phyloP scores from a whole-genome alignment of 1,284 basidiomycete genomes.

The Trichosporon faecale region DNA sequence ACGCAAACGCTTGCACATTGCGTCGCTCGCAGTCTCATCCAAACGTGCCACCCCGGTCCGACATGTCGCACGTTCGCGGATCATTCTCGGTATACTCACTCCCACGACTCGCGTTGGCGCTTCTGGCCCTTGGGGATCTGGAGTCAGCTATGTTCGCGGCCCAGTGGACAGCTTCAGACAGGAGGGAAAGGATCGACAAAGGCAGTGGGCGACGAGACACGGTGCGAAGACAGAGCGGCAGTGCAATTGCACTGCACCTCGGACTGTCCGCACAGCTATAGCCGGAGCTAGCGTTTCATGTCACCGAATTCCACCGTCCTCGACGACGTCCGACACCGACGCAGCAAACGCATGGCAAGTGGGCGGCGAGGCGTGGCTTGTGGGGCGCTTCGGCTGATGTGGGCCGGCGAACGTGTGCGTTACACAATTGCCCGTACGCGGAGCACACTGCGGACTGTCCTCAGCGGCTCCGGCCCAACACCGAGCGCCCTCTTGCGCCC shows the following conservation, averaged over 20 bases:
- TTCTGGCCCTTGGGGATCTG: constrained; percentile 29
- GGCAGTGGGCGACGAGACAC: neutral
- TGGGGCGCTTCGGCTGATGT: neutral
- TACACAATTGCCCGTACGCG: neutral
- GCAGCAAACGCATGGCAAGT: neutral
- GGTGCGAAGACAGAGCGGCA: neutral
- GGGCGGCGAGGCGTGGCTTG: neutral
- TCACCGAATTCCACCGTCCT: neutral
- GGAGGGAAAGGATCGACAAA: neutral
- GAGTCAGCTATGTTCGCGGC: constrained; percentile 14
- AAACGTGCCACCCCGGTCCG: neutral
- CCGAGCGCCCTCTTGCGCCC: neutral
- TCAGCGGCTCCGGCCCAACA: neutral
- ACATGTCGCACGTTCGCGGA: neutral
- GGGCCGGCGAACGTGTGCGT: neutral
- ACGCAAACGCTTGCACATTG: neutral
- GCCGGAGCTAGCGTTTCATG: neutral
- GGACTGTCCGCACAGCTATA: neutral
- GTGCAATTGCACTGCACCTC: neutral
- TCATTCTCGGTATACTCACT: constrained; percentile 54
- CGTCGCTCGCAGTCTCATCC: neutral
- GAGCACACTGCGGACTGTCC: neutral
- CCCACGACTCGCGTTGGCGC: constrained; percentile 42
- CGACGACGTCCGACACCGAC: neutral
- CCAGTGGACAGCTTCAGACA: neutral